These are phyloP conservation scores for Gossypium anomalum DNA, from an alignment of 345 rosid species.

Conservation along the genomic window DNA sequence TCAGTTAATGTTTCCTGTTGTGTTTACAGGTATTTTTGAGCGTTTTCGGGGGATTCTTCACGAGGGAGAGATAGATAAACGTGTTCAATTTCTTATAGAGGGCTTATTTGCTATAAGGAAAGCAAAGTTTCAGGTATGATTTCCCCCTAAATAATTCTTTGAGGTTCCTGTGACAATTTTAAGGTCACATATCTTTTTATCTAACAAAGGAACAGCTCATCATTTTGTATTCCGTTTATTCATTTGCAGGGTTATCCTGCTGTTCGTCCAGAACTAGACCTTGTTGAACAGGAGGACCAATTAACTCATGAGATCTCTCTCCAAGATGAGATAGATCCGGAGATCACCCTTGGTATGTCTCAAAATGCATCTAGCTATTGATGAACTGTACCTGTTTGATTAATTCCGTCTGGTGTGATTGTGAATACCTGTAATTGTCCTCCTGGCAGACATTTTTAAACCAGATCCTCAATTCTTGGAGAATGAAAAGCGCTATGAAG, in stretches of 20 bases:
- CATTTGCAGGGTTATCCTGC: conserved; percentile 79
- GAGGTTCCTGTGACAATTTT: not conserved
- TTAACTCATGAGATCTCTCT: conserved; percentile 86
- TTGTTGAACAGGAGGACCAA: conserved; percentile 83
- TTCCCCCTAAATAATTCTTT: not conserved
- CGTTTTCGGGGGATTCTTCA: conserved; percentile 91
- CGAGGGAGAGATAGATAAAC: conserved; percentile 94
- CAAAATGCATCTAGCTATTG: not conserved
- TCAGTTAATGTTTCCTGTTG: conserved; percentile 4
- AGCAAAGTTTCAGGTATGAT: conserved; percentile 83
- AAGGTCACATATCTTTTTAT: not conserved
- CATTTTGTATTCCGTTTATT: conserved; percentile 12
- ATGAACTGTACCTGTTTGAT: not conserved
- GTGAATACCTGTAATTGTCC: not conserved
- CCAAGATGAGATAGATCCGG: conserved; percentile 62
- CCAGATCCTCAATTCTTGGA: conserved; percentile 76
- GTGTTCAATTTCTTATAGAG: conserved; percentile 90
- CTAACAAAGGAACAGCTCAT: not conserved
- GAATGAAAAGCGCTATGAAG: conserved; percentile 85
- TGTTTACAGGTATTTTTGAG: conserved; percentile 75
- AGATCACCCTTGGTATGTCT: conserved; percentile 69
- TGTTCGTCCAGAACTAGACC: conserved; percentile 90
- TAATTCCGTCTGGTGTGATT: conserved; percentile 13
- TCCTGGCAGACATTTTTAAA: conserved; percentile 60
- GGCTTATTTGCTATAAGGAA: conserved; percentile 76